These are phyloP conservation scores for Isabelozyma gotoi DNA, from an alignment of 805 yeast genomes.

Conservation along the genomic window DNA sequence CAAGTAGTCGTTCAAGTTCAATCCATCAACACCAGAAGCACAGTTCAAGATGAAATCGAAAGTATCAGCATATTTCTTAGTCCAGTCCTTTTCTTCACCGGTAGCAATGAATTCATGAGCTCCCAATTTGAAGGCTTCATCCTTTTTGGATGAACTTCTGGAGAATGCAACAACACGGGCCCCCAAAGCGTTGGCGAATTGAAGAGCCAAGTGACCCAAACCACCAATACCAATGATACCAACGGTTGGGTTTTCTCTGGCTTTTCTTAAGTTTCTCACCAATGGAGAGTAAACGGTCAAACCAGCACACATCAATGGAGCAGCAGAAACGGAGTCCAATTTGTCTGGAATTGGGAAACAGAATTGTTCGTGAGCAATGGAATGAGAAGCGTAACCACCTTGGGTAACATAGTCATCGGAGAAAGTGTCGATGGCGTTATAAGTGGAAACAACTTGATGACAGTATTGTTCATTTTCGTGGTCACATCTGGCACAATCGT, in stretches of 20 bases:
- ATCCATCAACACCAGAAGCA: conserved; percentile 50
- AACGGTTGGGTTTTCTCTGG: conserved; percentile 40
- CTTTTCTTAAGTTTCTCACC: conserved; percentile 41
- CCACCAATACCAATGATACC: conserved; percentile 70
- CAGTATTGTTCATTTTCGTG: conserved; percentile 49
- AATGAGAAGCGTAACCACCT: conserved; percentile 53
- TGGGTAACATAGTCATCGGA: conserved; percentile 28
- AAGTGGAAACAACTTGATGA: conserved; percentile 48
- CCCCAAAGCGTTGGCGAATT: conserved; percentile 61
- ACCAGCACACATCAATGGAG: conserved; percentile 60
- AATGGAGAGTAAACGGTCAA: conserved; percentile 54
- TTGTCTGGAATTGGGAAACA: conserved; percentile 50
- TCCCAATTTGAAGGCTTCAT: conserved; percentile 32
- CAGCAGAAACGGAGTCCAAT: conserved; percentile 41
- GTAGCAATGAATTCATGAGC: conserved; percentile 47
- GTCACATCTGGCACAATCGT: conserved; percentile 56
- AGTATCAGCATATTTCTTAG: conserved; percentile 19
- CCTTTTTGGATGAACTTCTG: conserved; percentile 25
- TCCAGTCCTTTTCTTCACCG: conserved; percentile 46
- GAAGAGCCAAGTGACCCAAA: conserved; percentile 63
- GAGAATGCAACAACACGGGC: conserved; percentile 56
- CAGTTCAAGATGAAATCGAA: conserved; percentile 56
- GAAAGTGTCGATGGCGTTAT: conserved; percentile 44
- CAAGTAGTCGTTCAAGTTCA: conserved; percentile 50
- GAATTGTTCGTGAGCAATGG: conserved; percentile 43